Evolutionary conservation across 192 early-diverging fungal species (phyloP).

Genomic region (Coemansia sp.): DNA sequence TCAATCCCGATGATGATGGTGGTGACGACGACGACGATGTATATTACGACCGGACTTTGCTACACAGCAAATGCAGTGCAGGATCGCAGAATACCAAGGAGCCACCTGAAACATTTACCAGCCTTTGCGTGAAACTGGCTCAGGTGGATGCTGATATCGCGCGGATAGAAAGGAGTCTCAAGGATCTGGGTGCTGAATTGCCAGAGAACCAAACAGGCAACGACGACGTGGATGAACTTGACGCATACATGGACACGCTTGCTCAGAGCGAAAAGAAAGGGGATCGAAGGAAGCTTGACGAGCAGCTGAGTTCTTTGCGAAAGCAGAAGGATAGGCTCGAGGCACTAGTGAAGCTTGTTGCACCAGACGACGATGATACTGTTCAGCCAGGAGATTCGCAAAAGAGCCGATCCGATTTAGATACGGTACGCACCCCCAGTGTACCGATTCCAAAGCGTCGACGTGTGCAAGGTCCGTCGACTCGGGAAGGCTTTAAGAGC

Average conservation of each 20-base stretch:
- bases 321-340: conserved; percentile 39
- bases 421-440: not conserved
- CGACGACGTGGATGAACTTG: conserved; percentile 60
- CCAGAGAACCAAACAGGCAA: conserved; percentile 5
- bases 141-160: conserved; percentile 36
- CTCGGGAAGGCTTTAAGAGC: conserved; percentile 8
- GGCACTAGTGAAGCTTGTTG: conserved; percentile 27
- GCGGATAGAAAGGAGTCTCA: conserved; percentile 15
- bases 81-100: conserved; percentile 18
- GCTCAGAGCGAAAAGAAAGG: conserved; percentile 46
- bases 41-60: conserved; percentile 59
- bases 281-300: conserved; percentile 42
- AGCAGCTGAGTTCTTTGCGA: conserved; percentile 48
- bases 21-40: conserved; percentile 59
- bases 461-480: conserved; percentile 11
- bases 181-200: not conserved
- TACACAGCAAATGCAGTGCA: conserved; percentile 23
- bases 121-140: conserved; percentile 49
- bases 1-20: too few species aligned
- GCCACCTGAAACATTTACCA: conserved; percentile 69
- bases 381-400: not conserved
- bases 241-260: conserved; percentile 65
- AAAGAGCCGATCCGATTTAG: not conserved
- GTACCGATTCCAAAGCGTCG: conserved; percentile 8
- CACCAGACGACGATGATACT: conserved; percentile 19